Base-by-base conservation (phyloP, 1,139 yeast genomes). In the Pichia sp. region DNA sequence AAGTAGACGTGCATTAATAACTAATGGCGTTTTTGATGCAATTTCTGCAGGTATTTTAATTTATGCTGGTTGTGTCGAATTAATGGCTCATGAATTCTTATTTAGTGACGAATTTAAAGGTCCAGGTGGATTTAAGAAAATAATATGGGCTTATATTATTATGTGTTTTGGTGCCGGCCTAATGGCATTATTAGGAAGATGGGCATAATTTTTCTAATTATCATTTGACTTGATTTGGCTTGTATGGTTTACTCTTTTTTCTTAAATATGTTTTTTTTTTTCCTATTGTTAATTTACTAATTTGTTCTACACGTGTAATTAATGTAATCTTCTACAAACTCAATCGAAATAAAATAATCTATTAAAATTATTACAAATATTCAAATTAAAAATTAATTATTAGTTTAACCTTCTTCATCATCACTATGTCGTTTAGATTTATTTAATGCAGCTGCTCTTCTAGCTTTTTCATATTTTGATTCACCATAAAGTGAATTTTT, bases 41-140 rank as follows among this genome's bases (percentile, higher is more conserved):
- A 70, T 88, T 32, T 84, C 95, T 10, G 76, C 95, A 0, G 96
- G 96, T 41, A 82, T 88, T 45, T 70, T 88, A 60, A 63, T 87
- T 29, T 88, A 87, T 64, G 83, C 95, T 15, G 94, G 94, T 52
- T 66, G 87, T 44, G 88, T 87, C 15, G 96, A 88, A 63, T 70
- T 88, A 54, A 75, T 88, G 78, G 95, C 94, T 5, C 88, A 83
- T 54, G 96, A 88, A 57, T 88, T 87, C 62, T 68, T 88, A 54
- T 86, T 75, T 60, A 71, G 82, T 22, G 72, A 73, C 42, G 80
- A 78, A 54, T 75, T 77, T 53, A 70, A 77, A 54, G 80, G 81
- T 38, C 57, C 64, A 3, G 60, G 57, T 15, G 75, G 76, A 2
- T 59, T 69, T 47, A 64, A 58, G 46, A 54, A 61, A 61, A 49